Evolutionary conservation across 2,329 filamentous ascomycete genomes (phyloP).

Genomic region (Berkeleyomyces rouxiae): DNA sequence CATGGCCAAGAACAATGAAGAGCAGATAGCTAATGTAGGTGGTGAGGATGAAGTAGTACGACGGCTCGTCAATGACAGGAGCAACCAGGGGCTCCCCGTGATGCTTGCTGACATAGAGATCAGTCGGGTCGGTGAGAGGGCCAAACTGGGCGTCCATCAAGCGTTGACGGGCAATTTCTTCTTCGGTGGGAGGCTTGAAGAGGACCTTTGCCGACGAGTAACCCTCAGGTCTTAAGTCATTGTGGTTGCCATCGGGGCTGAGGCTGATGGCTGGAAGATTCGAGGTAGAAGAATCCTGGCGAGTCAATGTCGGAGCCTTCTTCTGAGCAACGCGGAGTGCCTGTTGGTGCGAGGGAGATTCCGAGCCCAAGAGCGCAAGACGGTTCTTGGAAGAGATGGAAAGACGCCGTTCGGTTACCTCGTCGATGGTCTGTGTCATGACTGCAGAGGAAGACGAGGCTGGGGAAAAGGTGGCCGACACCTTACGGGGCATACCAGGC

Average conservation of each 20-base stretch:
- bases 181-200: conserved; percentile 75
- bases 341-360: conserved; percentile 1
- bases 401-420: conserved; percentile 2
- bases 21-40: conserved; percentile 98
- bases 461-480: conserved; percentile 5
- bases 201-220: conserved; percentile 47
- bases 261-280: conserved; percentile 12
- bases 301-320: conserved; percentile 1
- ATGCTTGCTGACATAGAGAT: conserved; percentile 81
- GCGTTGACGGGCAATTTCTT: conserved; percentile 59
- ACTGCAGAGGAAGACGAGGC: conserved; percentile 1
- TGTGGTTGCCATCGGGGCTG: conserved; percentile 5
- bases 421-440: conserved; percentile 7
- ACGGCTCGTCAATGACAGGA: conserved; percentile 84
- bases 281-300: conserved; percentile 6
- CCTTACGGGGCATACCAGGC: conserved; percentile 10
- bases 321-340: conserved; percentile 3
- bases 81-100: conserved; percentile 63
- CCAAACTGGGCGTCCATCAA: conserved; percentile 82
- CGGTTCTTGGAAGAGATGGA: conserved; percentile 4
- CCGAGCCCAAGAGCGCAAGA: conserved; percentile 4
- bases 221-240: neutral
- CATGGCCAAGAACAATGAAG: conserved; percentile 85
- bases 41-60: conserved; percentile 91
- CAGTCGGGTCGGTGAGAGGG: conserved; percentile 60